Conservation (phyloP, 805 yeast genomes). For the Ogataea parapolymorpha region DNA sequence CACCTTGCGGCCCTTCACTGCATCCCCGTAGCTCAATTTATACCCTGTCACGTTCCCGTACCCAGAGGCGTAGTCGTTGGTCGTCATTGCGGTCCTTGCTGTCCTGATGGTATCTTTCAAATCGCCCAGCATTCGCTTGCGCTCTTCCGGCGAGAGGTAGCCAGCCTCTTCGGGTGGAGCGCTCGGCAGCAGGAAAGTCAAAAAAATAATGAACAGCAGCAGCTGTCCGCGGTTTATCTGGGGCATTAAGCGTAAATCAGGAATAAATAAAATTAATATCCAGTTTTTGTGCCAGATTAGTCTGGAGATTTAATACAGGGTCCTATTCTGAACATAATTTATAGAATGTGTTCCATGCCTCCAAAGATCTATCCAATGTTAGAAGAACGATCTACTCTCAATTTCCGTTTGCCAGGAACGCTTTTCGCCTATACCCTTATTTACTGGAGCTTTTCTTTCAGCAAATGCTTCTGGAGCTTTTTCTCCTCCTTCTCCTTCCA, state of each 20-base stretch:
- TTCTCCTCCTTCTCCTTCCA: constrained; percentile 41
- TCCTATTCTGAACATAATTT: too few species aligned
- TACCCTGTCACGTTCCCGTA: constrained; percentile 76
- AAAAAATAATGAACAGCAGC: constrained; percentile 35
- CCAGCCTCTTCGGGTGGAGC: constrained; percentile 32
- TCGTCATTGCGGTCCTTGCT: constrained; percentile 34
- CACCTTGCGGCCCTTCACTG: constrained; percentile 39
- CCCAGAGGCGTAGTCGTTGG: constrained; percentile 46
- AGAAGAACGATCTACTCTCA: too few species aligned
- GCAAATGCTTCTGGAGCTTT: constrained; percentile 20
- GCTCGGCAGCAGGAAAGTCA: constrained; percentile 42
- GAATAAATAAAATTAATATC: not conserved
- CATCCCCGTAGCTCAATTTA: constrained; percentile 60
- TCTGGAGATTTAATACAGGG: too few species aligned
- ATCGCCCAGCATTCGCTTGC: constrained; percentile 29
- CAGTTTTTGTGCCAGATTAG: too few species aligned
- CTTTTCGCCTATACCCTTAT: too few species aligned
- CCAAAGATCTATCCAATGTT: too few species aligned
- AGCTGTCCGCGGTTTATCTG: constrained; percentile 30
- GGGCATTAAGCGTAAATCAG: constrained; percentile 2
- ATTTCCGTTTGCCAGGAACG: too few species aligned
- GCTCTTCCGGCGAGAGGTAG: constrained; percentile 24
- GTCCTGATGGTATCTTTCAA: constrained; percentile 34
- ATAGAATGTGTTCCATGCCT: too few species aligned
- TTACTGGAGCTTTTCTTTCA: not conserved